Evolutionary conservation across 441 rosid genomes (phyloP), one percentile per base, ranked within the genome.

Genomic region (Populus hybrid): DNA sequence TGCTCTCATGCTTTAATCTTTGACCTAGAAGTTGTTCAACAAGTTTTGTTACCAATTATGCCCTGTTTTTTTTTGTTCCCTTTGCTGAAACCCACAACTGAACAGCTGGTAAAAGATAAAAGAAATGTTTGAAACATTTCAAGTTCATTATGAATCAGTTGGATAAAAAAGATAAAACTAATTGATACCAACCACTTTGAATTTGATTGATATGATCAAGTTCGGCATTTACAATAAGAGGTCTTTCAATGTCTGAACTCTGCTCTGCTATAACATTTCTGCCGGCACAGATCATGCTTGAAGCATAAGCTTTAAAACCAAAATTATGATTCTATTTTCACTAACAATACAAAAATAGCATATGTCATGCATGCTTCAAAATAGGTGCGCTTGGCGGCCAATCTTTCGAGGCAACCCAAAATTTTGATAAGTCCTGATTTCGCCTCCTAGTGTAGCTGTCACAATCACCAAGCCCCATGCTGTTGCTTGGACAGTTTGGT

Each of bases 401-500:
- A 94, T 81, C 83, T 87, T 85, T 38, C 94, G 89, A 21, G 98
- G 98, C 63, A 92, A 79, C 9, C 99, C 97, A 68, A 95, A 93
- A 82, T 95, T 95, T 75, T 92, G 98, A 83, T 92, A 91, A 4
- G 91, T 84, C 77, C 93, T 82, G 77, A 95, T 94, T 80, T 95
- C 95, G 20, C 99, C 99, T n/a, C 84, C 86, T n/a, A 91, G 75
- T 6, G 97, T 85, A 10, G 95, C 99, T 31, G 99, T 91, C 71
- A 94, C 98, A 23, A 95, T 90, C 63, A 94, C 98, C 89, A 92
- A 82, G 28, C 98, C 98, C 99, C 99, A 95, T 9, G 99, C 97
- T 18, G 95, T 87, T 1, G 93, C 86, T 73, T 86, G 93, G 59
- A 77, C 80, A 0, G 82, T 79, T 16, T 86, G 83, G 59, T 77